A percentile compares a stretch with the other conserved stretches of the same genome.
phyloP scores from a whole-genome alignment of 2,329 filamentous ascomycete species.

The Bipolaris sorokiniana region DNA sequence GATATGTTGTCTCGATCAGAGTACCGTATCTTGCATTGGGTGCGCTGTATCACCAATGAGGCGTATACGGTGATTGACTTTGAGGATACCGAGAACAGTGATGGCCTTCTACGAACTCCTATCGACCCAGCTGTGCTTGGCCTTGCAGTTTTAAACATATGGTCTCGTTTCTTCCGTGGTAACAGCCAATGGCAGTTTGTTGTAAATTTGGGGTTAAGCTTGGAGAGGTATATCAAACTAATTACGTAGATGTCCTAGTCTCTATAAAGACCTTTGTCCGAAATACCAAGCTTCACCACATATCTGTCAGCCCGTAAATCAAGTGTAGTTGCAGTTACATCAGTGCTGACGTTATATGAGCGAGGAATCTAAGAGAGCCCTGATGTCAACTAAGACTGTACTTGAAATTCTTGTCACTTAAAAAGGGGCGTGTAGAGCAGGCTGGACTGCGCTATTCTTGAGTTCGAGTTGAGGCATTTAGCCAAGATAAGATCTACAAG shows the following conservation, averaged over 20 bases:
- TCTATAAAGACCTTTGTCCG: no score
- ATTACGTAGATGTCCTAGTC: neutral
- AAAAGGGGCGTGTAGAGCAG: no score
- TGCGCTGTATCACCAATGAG: constrained; percentile 55
- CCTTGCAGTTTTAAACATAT: constrained; percentile 53
- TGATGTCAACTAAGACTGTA: no score
- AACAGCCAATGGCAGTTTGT: constrained; percentile 59
- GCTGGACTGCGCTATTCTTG: no score
- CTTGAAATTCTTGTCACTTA: no score
- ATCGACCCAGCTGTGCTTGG: constrained; percentile 44
- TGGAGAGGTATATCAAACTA: constrained; percentile 39
- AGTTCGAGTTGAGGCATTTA: no score
- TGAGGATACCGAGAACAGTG: constrained; percentile 21
- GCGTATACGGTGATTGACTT: constrained; percentile 50
- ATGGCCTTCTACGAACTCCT: constrained; percentile 18
- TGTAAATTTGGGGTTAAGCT: constrained; percentile 53
- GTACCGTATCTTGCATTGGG: constrained; percentile 56
- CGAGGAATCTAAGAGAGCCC: no score
- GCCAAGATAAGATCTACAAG: no score
- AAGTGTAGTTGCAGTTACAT: no score
- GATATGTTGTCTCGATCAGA: constrained; percentile 40
- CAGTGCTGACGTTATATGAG: no score
- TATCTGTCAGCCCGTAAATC: no score
- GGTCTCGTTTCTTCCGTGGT: constrained; percentile 56
- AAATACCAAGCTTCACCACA: neutral